A percentile compares a stretch with the other conserved stretches of the same genome.
phyloP scores from a whole-genome alignment of 257 asterid species.

The Buddleja alternifolia region DNA sequence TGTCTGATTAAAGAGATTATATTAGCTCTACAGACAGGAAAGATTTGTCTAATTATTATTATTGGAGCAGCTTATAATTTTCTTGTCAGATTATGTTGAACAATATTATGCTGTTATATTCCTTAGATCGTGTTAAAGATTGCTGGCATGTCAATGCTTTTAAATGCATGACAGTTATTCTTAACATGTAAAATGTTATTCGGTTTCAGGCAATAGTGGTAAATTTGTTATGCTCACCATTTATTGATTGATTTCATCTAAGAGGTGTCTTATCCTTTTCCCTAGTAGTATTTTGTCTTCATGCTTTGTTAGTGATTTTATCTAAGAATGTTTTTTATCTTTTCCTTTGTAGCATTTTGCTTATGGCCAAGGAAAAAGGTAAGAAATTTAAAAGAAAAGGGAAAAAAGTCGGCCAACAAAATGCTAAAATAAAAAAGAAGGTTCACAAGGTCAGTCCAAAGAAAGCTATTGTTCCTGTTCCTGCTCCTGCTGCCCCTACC shows the following conservation, averaged over 20 bases:
- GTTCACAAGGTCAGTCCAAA: constrained; percentile 19
- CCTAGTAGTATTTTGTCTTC: constrained; percentile 14
- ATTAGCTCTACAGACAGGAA: constrained; percentile 2
- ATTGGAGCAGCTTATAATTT: constrained; percentile 1
- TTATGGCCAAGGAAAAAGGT: constrained; percentile 39
- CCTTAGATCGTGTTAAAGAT: neutral
- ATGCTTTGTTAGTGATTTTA: neutral
- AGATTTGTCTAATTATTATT: neutral
- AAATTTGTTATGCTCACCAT: constrained; percentile 10
- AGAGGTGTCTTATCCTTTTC: constrained; percentile 16
- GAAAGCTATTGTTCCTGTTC: constrained; percentile 30
- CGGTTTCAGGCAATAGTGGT: neutral
- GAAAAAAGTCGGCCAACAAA: constrained; percentile 27
- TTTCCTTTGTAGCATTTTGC: constrained; percentile 29
- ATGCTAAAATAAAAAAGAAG: constrained; percentile 34
- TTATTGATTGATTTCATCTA: neutral
- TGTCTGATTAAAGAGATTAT: constrained; percentile 4
- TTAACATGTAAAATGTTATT: constrained; percentile 11
- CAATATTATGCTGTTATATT: neutral
- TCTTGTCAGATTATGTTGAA: constrained; percentile 1
- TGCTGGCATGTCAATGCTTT: constrained; percentile 13
- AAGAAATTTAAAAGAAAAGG: constrained; percentile 35
- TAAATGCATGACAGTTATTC: neutral
- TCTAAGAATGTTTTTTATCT: constrained; percentile 1
- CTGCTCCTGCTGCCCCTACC: constrained; percentile 29